phyloP scores from a whole-genome alignment of 1,284 basidiomycete genomes.

The Sphaerobolus stellatus region DNA sequence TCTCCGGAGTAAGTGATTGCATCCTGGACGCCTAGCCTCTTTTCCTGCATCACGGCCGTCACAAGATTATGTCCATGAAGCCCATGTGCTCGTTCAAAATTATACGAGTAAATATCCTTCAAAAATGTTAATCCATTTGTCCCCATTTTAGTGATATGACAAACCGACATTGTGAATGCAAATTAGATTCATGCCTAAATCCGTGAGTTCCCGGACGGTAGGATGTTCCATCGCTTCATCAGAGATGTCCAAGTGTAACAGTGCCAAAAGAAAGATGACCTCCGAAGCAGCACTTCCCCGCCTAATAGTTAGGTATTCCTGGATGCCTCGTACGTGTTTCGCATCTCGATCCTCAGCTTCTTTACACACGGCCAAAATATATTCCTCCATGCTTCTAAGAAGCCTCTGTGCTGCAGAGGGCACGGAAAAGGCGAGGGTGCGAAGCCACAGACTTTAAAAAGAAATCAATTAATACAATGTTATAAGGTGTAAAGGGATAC shows the following conservation, averaged over 20 bases:
- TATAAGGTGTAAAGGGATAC: too few species aligned
- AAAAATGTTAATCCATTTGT: background rate
- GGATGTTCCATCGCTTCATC: background rate
- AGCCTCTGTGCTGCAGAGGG: background rate
- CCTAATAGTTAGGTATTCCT: background rate
- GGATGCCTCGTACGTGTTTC: background rate
- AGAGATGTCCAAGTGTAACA: background rate
- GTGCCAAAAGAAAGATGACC: background rate
- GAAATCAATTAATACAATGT: too few species aligned
- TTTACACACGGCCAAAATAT: background rate
- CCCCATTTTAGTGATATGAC: background rate
- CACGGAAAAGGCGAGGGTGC: background rate
- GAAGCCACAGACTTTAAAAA: background rate
- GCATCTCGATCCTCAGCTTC: background rate
- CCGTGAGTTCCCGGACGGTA: background rate
- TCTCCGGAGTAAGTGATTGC: slow-evolving; percentile 35
- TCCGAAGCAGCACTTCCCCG: background rate
- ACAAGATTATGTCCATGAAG: slow-evolving; percentile 51
- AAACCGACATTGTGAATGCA: background rate
- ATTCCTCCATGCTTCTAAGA: background rate
- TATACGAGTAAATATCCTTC: slow-evolving; percentile 48
- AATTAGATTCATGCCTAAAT: background rate
- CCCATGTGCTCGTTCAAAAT: slow-evolving; percentile 5
- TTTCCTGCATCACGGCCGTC: slow-evolving; percentile 42
- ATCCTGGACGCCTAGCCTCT: slow-evolving; percentile 29